phyloP scores from a whole-genome alignment of 176 grass and related monocot genomes.

The Carex myosuroides region DNA sequence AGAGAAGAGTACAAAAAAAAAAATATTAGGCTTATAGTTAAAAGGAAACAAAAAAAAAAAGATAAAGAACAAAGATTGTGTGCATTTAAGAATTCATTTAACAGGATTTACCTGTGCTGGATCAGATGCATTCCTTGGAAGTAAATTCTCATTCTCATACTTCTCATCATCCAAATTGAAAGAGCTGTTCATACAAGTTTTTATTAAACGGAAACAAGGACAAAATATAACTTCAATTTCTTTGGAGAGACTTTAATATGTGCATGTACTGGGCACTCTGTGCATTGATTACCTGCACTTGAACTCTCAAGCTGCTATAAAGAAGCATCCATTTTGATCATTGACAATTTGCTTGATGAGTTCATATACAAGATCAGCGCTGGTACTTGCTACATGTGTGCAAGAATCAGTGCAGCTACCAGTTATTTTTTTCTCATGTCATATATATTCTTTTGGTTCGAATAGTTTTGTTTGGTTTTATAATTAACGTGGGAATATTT shows the following conservation, averaged over 20 bases:
- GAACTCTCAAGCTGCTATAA: not conserved
- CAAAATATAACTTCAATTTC: not conserved
- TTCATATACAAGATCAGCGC: not conserved
- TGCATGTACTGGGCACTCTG: not conserved
- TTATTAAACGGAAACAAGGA: not conserved
- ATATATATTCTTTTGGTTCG: not conserved
- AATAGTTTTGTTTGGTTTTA: not conserved
- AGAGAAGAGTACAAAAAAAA: conserved; percentile 10
- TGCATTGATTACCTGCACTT: not conserved
- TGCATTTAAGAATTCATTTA: not conserved
- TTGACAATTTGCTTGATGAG: not conserved
- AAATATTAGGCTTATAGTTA: conserved; percentile 16
- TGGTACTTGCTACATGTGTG: not conserved
- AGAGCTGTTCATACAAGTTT: conserved; percentile 43
- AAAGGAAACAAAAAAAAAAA: not conserved
- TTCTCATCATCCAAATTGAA: conserved; percentile 89
- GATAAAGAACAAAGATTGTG: not conserved
- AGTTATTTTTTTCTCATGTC: not conserved
- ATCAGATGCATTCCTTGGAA: conserved; percentile 62
- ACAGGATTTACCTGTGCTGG: conserved; percentile 48
- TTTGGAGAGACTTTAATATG: not conserved
- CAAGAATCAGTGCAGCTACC: not conserved
- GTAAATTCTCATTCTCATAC: conserved; percentile 77
- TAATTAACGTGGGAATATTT: not conserved
- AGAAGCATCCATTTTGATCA: not conserved